Conservation (phyloP, 2,329 filamentous ascomycete species). For the Alternaria brassicae region DNA sequence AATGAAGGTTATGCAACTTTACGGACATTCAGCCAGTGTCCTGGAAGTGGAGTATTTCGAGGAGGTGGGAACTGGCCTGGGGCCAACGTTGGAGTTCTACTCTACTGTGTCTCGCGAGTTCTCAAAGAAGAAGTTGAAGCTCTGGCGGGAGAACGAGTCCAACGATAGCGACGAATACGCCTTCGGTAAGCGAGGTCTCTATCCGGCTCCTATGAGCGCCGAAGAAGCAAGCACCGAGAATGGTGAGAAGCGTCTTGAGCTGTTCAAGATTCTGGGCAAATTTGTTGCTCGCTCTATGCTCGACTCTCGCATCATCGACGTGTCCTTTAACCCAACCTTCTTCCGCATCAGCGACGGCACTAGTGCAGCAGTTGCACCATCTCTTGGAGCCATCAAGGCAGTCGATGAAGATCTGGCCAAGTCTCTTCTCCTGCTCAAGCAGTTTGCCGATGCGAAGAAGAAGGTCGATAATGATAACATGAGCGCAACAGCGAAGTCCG, state of each 20-base stretch:
- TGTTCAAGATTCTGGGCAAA: conserved; percentile 94
- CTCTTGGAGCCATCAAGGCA: conserved; percentile 84
- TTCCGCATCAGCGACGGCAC: conserved; percentile 84
- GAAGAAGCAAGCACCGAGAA: conserved; percentile 76
- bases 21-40: conserved; percentile 94
- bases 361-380: conserved; percentile 73
- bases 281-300: conserved; percentile 99
- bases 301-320: conserved; percentile 95
- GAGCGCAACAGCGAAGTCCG: conserved; percentile 72
- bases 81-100: conserved; percentile 96
- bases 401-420: conserved; percentile 87
- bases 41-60: conserved; percentile 99
- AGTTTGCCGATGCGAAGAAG: conserved; percentile 83
- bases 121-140: conserved; percentile 93
- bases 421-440: conserved; percentile 85
- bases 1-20: conserved; percentile 98
- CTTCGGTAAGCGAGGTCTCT: conserved; percentile 82
- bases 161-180: conserved; percentile 79
- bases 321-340: conserved; percentile 96
- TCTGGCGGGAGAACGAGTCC: conserved; percentile 92
- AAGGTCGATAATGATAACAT: conserved; percentile 74
- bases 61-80: conserved; percentile 94
- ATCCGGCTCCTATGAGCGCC: conserved; percentile 87
- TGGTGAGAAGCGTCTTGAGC: conserved; percentile 83
- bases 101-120: conserved; percentile 97